These are phyloP conservation scores for Phytophthora pseudosyringae DNA, from an alignment of 352 stramenopile species.

Conservation along the genomic window DNA sequence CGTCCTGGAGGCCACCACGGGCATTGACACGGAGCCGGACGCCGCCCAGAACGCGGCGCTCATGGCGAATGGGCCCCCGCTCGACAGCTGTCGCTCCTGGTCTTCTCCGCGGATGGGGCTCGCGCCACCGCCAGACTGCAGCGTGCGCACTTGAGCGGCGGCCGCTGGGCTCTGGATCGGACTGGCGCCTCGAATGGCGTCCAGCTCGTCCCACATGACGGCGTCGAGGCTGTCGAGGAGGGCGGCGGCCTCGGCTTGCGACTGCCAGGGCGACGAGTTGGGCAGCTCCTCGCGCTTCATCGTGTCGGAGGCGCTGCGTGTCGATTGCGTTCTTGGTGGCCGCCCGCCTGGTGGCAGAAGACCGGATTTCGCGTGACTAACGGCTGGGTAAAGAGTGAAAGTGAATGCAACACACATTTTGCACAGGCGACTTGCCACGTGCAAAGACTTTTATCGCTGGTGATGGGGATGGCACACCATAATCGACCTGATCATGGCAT, in stretches of 20 bases:
- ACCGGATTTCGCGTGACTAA: no score
- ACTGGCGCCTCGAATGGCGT: constrained; percentile 23
- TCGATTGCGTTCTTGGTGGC: no score
- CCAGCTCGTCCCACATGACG: constrained; percentile 31
- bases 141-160: constrained; percentile 8
- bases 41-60: constrained; percentile 9
- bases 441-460: no score
- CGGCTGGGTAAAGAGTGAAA: no score
- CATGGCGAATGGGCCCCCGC: constrained; percentile 1
- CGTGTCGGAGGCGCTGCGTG: not conserved
- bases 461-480: no score
- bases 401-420: no score
- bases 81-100: constrained; percentile 8
- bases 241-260: constrained; percentile 2
- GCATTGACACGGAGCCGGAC: constrained; percentile 5
- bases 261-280: not conserved
- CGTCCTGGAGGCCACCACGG: constrained; percentile 20
- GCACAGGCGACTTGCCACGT: no score
- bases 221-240: constrained; percentile 24
- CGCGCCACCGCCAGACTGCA: constrained; percentile 1
- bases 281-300: constrained; percentile 17
- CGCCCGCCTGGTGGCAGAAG: no score
- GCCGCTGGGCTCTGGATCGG: constrained; percentile 14
- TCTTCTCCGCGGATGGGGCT: constrained; percentile 28
- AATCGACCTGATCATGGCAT: no score